These are phyloP conservation scores for Colletotrichum sp. DNA, from an alignment of 2,329 filamentous ascomycete genomes.

Conservation along the genomic window DNA sequence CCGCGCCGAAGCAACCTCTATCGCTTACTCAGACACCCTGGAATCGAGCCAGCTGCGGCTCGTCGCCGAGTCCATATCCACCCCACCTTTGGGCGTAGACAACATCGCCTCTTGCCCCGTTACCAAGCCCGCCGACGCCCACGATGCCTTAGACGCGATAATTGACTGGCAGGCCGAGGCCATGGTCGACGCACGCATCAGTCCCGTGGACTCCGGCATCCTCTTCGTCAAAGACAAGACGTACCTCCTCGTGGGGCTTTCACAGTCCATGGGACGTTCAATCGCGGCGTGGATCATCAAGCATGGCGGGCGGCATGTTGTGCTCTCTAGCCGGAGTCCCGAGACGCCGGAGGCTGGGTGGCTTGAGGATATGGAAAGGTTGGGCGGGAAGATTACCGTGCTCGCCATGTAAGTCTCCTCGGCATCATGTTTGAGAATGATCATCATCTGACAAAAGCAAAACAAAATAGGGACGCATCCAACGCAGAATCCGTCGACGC, in stretches of 20 bases:
- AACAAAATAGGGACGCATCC: neutral
- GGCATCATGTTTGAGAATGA: conserved; percentile 23
- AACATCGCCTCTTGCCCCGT: neutral
- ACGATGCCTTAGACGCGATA: neutral
- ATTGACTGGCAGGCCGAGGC: neutral
- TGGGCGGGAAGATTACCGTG: neutral
- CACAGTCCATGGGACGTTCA: conserved; percentile 35
- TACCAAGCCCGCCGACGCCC: neutral
- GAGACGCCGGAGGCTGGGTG: conserved; percentile 10
- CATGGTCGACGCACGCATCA: neutral
- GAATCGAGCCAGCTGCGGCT: neutral
- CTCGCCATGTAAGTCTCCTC: neutral
- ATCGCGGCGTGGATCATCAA: conserved; percentile 38
- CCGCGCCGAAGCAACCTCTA: neutral
- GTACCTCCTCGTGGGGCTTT: conserved; percentile 34
- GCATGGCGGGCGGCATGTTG: conserved; percentile 35
- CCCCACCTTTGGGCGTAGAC: neutral
- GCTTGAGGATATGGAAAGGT: neutral
- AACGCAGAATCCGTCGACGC: conserved; percentile 21
- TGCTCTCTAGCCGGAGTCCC: conserved; percentile 39
- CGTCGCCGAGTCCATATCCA: neutral
- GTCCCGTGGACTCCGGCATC: neutral
- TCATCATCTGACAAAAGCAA: neutral
- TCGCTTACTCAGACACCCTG: neutral
- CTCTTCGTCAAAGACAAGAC: conserved; percentile 28